Percentiles rank a stretch among this genome's conserved stretches.
These are phyloP conservation scores for Xylaria bambusicola DNA, from an alignment of 495 filamentous ascomycete species.

Conservation along the genomic window DNA sequence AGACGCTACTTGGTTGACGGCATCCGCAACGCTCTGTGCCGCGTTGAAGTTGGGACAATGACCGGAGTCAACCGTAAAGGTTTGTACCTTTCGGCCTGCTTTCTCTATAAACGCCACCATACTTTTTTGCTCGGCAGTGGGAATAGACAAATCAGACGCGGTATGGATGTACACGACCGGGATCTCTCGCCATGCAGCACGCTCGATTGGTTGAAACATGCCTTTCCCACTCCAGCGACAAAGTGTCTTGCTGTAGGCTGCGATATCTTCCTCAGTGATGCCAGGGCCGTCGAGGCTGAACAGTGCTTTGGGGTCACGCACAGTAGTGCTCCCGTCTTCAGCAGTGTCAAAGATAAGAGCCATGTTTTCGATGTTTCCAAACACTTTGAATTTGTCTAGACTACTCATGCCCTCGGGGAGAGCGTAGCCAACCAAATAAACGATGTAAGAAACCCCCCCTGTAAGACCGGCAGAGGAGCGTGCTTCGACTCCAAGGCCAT, in stretches of 20 bases:
- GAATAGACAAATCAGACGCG: too few relatives aligned
- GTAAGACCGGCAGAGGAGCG: neutral
- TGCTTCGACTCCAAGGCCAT: conserved; percentile 21
- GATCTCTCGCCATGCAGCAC: conserved; percentile 33
- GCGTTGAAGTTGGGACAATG: conserved; percentile 37
- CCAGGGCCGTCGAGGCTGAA: too few relatives aligned
- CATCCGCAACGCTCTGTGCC: conserved; percentile 27
- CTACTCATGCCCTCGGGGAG: too few relatives aligned
- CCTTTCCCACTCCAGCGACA: neutral
- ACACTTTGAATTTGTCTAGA: too few relatives aligned
- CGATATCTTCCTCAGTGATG: too few relatives aligned
- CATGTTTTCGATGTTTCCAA: too few relatives aligned
- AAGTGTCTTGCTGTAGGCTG: conserved; percentile 18
- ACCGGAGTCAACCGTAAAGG: conserved; percentile 30
- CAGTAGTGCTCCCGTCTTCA: too few relatives aligned
- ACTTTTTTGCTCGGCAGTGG: conserved; percentile 27
- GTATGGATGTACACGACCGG: too few relatives aligned
- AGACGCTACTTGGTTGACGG: neutral
- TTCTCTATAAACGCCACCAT: conserved; percentile 33
- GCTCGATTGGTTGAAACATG: conserved; percentile 24
- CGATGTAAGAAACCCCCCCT: too few relatives aligned
- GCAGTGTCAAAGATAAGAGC: too few relatives aligned
- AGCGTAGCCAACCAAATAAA: too few relatives aligned
- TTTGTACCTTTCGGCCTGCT: conserved; percentile 27
- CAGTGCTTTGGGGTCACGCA: too few relatives aligned